phyloP scores from a whole-genome alignment of 2,329 filamentous ascomycete genomes.

The Metarhizium guizhouense region DNA sequence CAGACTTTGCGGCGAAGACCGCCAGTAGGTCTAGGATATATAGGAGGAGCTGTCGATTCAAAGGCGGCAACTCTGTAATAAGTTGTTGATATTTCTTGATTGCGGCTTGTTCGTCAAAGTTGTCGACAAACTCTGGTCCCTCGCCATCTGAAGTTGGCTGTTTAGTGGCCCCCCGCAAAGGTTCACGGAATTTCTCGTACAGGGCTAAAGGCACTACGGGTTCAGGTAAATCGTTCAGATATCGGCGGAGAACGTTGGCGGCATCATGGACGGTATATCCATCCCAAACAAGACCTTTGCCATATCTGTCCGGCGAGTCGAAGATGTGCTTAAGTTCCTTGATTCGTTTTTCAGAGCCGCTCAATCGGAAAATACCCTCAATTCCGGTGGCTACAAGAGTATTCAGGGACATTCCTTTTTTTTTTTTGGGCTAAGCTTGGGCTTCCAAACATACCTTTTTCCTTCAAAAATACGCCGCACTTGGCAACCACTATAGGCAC shows the following conservation, averaged over 20 bases:
- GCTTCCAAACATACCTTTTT: slow-evolving; percentile 62
- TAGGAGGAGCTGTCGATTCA: slow-evolving; percentile 87
- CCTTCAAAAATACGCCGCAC: slow-evolving; percentile 93
- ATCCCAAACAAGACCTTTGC: slow-evolving; percentile 93
- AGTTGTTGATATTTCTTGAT: slow-evolving; percentile 79
- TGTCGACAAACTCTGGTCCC: slow-evolving; percentile 60
- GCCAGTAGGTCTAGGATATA: slow-evolving; percentile 94
- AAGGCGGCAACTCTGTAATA: slow-evolving; percentile 84
- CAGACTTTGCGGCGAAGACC: slow-evolving; percentile 93
- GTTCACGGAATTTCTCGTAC: slow-evolving; percentile 84
- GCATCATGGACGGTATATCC: slow-evolving; percentile 98
- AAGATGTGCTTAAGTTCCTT: slow-evolving; percentile 91
- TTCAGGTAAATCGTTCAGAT: slow-evolving; percentile 92
- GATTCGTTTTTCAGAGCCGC: slow-evolving; percentile 94
- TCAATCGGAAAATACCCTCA: slow-evolving; percentile 93
- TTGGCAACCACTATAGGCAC: slow-evolving; percentile 98
- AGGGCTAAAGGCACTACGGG: slow-evolving; percentile 92
- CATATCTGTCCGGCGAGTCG: slow-evolving; percentile 89
- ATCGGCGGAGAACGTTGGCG: slow-evolving; percentile 88
- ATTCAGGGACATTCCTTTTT: slow-evolving; percentile 10
- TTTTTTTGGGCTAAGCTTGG: background rate
- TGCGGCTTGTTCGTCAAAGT: slow-evolving; percentile 53
- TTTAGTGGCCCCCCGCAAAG: slow-evolving; percentile 62
- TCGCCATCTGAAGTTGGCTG: slow-evolving; percentile 65
- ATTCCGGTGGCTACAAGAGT: slow-evolving; percentile 68